Base-by-base conservation (phyloP, 768 basidiomycete genomes). In the Kwoniella sp. region DNA sequence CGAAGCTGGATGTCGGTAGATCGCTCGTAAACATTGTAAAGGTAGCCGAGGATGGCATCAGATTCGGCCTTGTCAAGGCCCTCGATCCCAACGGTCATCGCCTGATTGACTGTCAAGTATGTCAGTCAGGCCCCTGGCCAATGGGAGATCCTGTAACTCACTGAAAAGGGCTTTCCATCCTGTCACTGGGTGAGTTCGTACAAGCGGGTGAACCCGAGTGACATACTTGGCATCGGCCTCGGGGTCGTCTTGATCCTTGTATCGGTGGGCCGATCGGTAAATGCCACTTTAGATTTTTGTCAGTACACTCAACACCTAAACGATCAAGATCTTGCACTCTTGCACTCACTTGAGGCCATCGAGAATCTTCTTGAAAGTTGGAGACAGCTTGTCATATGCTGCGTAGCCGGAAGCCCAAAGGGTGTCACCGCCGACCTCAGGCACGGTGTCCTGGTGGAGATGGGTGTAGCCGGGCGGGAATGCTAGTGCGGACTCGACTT, bases 401-500 rank as follows among this genome's bases (percentile, higher is more conserved):
- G 74, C 72, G 47, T 69, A 71, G 0, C 74, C 74, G 1, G 68
- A 70, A 22, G 73, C 73, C 73, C 73, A 74, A 17, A 74, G 65
- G 1, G 74, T 76, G 56, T 76, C 74, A 55, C 71, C 68, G 19
- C 70, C 70, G 21, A 76, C 72, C 40, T 69, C 72, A 19, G 74
- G 74, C 4, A 76, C 71, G n/a, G 75, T 72, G 56, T 77, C 75
- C 51, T 77, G 72, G 66, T 74, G 69, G 6, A 77, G 63, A 49
- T 77, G 75, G 21, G 75, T 77, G 59, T 70, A 72, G 10, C 70
- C 75, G 10, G 75, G 72, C n/a, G 87, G 87, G 21, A 85, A 72
- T 12, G 65, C 70, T 65, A 56, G 8, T 55, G 63, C 10, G 50
- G 40, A 44, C 17, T 15, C 33, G 5, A 5, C 8, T 6, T 17